phyloP scores from a whole-genome alignment of 257 asterid species.

The Ehretia macrophylla region DNA sequence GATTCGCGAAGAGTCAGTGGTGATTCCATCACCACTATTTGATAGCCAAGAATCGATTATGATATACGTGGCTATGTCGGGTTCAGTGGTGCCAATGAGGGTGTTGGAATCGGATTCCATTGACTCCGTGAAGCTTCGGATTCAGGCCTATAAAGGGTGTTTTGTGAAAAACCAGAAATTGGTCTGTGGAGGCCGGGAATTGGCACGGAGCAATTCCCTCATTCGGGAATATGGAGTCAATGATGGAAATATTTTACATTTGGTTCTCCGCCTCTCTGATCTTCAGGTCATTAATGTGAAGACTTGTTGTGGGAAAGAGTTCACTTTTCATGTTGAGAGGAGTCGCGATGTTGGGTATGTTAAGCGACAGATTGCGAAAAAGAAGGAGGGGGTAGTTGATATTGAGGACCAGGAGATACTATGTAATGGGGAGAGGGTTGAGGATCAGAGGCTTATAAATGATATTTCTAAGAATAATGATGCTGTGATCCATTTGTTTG shows the following conservation, averaged over 20 bases:
- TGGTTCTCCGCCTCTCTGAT: slow-evolving; percentile 69
- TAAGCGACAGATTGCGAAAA: slow-evolving; percentile 62
- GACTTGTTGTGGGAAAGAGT: slow-evolving; percentile 73
- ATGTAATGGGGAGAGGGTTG: slow-evolving; percentile 63
- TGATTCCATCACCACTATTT: slow-evolving; percentile 33
- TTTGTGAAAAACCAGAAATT: slow-evolving; percentile 65
- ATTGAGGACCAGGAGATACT: slow-evolving; percentile 69
- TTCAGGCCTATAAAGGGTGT: slow-evolving; percentile 69
- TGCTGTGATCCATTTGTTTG: slow-evolving; percentile 81
- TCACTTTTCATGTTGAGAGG: slow-evolving; percentile 63
- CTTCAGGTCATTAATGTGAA: slow-evolving; percentile 60
- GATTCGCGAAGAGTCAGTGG: slow-evolving; percentile 37
- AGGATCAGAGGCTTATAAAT: slow-evolving; percentile 68
- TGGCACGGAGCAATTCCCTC: slow-evolving; percentile 70
- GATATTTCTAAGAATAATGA: slow-evolving; percentile 60
- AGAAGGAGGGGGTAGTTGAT: slow-evolving; percentile 24
- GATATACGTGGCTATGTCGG: slow-evolving; percentile 61
- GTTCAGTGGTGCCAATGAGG: slow-evolving; percentile 66
- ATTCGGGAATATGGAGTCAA: slow-evolving; percentile 72
- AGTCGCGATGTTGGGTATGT: slow-evolving; percentile 68
- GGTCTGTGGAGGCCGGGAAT: slow-evolving; percentile 78
- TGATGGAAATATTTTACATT: slow-evolving; percentile 76
- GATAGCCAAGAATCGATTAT: slow-evolving; percentile 49
- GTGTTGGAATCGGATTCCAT: slow-evolving; percentile 72
- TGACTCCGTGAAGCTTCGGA: slow-evolving; percentile 64